A percentile compares a stretch with the other conserved stretches of the same genome.
phyloP scores from a whole-genome alignment of 768 basidiomycete species.

The Favolaschia claudopus region DNA sequence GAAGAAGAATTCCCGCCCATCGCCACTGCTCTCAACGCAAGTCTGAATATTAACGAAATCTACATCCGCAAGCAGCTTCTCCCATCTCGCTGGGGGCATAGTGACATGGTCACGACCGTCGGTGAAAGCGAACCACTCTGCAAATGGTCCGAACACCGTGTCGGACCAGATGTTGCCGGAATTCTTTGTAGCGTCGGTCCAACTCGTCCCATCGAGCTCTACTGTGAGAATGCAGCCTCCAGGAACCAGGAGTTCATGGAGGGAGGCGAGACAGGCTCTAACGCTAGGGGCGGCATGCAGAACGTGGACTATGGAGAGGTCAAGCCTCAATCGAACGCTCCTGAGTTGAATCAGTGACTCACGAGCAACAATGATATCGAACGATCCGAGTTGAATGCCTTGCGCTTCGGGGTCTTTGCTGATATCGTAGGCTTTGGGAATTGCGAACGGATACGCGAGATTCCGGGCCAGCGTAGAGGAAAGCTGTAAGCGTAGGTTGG shows the following conservation, averaged over 20 bases:
- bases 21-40: not conserved
- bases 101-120: no score
- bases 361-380: constrained; percentile 9
- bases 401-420: not conserved
- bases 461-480: not conserved
- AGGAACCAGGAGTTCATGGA: not conserved
- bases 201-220: no score
- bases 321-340: no score
- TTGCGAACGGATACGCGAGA: not conserved
- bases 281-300: constrained; percentile 7
- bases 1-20: constrained; percentile 7
- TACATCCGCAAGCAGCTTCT: no score
- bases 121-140: no score
- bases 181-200: no score
- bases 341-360: no score
- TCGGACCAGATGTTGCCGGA: no score
- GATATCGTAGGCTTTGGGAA: constrained; percentile 8
- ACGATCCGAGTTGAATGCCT: not conserved
- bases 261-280: not conserved
- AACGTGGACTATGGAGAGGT: no score
- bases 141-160: no score
- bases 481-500: not conserved
- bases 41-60: not conserved
- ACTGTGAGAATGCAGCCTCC: no score
- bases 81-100: no score